Conservation (phyloP, 2,329 filamentous ascomycete genomes). For the Lecanicillium sp. region DNA sequence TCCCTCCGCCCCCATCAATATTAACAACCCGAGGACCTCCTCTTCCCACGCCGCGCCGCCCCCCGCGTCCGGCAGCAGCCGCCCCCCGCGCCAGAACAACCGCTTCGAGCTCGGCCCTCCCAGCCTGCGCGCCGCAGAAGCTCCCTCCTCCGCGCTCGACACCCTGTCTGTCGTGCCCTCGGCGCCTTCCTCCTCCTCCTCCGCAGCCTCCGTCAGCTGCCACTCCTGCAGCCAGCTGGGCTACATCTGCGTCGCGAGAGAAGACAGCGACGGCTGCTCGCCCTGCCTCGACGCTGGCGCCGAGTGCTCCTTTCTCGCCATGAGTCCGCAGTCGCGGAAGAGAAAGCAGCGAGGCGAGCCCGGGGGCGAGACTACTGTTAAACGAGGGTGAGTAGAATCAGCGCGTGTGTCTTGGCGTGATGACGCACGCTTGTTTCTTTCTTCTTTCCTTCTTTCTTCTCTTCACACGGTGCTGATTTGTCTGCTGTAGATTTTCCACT, state of each 20-base stretch:
- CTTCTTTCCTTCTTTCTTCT: slow-evolving; percentile 10
- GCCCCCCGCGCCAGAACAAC: background rate
- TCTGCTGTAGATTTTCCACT: slow-evolving; percentile 16
- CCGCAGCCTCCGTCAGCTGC: slow-evolving; percentile 50
- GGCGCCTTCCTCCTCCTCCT: slow-evolving; percentile 30
- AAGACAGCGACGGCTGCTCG: slow-evolving; percentile 65
- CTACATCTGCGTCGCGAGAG: slow-evolving; percentile 66
- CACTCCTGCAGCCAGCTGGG: slow-evolving; percentile 70
- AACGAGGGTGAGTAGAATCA: slow-evolving; percentile 58
- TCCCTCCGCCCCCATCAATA: slow-evolving; percentile 5
- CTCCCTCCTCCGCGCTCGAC: slow-evolving; percentile 23
- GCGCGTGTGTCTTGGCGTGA: too few relatives aligned
- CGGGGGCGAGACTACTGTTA: slow-evolving; percentile 54
- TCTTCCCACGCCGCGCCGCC: too few relatives aligned
- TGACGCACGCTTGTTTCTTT: too few relatives aligned
- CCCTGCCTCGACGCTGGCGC: slow-evolving; percentile 8
- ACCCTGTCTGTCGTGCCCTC: background rate
- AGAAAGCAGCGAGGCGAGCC: slow-evolving; percentile 65
- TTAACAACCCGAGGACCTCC: background rate
- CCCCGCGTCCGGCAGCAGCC: background rate
- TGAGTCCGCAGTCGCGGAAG: slow-evolving; percentile 70
- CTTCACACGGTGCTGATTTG: background rate
- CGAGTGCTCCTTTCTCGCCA: slow-evolving; percentile 9
- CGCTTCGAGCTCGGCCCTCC: slow-evolving; percentile 41
- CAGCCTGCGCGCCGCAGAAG: slow-evolving; percentile 35